Percentiles rank a stretch among this genome's conserved stretches.
These are phyloP conservation scores for Penicillium bovifimosum DNA, from an alignment of 495 filamentous ascomycete species.

Conservation along the genomic window DNA sequence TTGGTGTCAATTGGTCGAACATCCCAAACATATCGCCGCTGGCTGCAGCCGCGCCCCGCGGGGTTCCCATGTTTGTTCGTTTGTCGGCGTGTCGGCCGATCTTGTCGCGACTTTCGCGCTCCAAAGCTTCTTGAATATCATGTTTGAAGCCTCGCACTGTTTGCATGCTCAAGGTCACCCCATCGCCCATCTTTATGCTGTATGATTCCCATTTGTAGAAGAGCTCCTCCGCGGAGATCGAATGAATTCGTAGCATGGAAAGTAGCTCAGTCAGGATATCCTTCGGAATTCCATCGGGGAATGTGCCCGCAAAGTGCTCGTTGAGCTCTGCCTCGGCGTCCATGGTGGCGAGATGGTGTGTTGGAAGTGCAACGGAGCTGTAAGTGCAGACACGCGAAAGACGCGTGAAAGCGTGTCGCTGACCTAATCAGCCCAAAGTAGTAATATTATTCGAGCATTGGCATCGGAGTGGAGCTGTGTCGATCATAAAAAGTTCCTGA, in stretches of 20 bases:
- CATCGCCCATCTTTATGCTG: slow-evolving; percentile 85
- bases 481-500: slow-evolving; percentile 4
- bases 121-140: slow-evolving; percentile 76
- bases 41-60: slow-evolving; percentile 49
- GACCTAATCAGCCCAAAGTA: slow-evolving; percentile 18
- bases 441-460: slow-evolving; percentile 16
- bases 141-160: slow-evolving; percentile 74
- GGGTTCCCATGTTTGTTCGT: slow-evolving; percentile 55
- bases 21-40: slow-evolving; percentile 77
- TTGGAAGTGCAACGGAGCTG: slow-evolving; percentile 5
- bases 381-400: slow-evolving; percentile 11
- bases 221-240: slow-evolving; percentile 70
- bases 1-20: slow-evolving; percentile 75
- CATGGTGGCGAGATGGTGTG: slow-evolving; percentile 11
- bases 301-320: slow-evolving; percentile 56
- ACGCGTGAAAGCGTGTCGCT: slow-evolving; percentile 19
- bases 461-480: slow-evolving; percentile 7
- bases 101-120: slow-evolving; percentile 62
- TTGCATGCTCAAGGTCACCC: slow-evolving; percentile 62
- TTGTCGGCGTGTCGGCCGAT: slow-evolving; percentile 56
- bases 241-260: slow-evolving; percentile 78
- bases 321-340: slow-evolving; percentile 54
- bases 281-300: slow-evolving; percentile 53
- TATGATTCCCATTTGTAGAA: slow-evolving; percentile 99
- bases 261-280: slow-evolving; percentile 74